Base-by-base conservation (phyloP, 148 eudicot species). In the Spergularia marina region DNA sequence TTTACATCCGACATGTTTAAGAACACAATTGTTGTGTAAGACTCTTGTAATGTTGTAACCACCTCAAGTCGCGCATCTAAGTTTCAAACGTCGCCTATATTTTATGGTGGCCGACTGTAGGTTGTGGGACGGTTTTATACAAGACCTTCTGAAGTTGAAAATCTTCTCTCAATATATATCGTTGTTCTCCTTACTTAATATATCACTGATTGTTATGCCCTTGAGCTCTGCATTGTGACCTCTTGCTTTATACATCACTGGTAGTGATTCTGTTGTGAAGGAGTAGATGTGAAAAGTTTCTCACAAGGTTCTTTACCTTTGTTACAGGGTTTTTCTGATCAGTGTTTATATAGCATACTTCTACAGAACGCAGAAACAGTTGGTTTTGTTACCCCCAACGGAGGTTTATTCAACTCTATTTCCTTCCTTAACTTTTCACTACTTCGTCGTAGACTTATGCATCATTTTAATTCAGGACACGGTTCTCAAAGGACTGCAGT, bases 291-390 rank as follows among this genome's bases (percentile, higher is more conserved):
- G 44, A 66, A 4, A 63, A 0, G 6, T 41, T n/a, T 47, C 71
- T 47, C 34, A 68, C 5, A 20, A 7, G 1, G 5, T 63, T 20
- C 12, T 16, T 53, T 70, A 17, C 13, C 12, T 21, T 76, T 65
- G 79, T 92, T 90, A 92, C 80, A 59, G 54, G 78, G 76, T 65
- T 88, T 81, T 63, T 88, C 82, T 63, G 76, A 79, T 78, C 76
- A 82, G 73, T 83, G 72, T 77, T 73, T 23, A 25, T 94, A 88
- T 80, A 84, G 87, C 83, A 90, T 89, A 80, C 88, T 94, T 74
- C 83, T 94, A 52, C 98, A 94, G 71, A 94, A 94, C 78, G 98
- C 97, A 49, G 98, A 94, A 80, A 94, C 98, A 52, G 97, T 94
- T 74, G 79, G 82, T 47, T 55, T 82, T 41, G 75, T 84, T 78